Conservation (phyloP, 2,329 filamentous ascomycete genomes). For the Paraconiothyrium brasiliense region DNA sequence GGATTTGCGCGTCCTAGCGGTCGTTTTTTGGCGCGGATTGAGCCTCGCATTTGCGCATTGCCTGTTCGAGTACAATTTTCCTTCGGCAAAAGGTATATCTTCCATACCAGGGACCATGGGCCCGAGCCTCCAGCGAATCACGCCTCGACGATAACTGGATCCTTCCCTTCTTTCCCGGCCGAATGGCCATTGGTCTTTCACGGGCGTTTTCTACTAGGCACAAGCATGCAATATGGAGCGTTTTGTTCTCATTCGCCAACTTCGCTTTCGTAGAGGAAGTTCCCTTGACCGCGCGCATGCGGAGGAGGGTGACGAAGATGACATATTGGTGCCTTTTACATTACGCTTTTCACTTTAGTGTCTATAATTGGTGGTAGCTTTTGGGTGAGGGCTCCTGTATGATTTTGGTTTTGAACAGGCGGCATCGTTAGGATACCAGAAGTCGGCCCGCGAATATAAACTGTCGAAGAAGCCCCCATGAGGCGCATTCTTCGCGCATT, state of each 20-base stretch:
- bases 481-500: conserved; percentile 4
- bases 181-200: conserved; percentile 16
- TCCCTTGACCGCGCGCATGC: conserved; percentile 13
- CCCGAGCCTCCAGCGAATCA: conserved; percentile 26
- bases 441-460: conserved; percentile 19
- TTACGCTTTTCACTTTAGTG: conserved; percentile 30
- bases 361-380: conserved; percentile 32
- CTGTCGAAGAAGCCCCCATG: not conserved
- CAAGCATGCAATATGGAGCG: conserved; percentile 18
- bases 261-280: conserved; percentile 9
- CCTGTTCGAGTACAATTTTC: conserved; percentile 16
- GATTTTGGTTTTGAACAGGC: not conserved
- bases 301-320: conserved; percentile 21
- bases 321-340: conserved; percentile 33
- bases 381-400: conserved; percentile 1
- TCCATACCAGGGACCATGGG: conserved; percentile 18
- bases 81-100: conserved; percentile 22
- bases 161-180: conserved; percentile 10
- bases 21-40: not conserved
- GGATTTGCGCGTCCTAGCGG: conserved; percentile 10
- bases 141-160: conserved; percentile 8
- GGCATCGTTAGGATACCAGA: conserved; percentile 24
- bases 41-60: not conserved
- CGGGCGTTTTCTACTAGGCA: conserved; percentile 13
- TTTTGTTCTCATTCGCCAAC: conserved; percentile 8